Evolutionary conservation across 192 early-diverging fungal species (phyloP).

Genomic region (Coemansia sp.): DNA sequence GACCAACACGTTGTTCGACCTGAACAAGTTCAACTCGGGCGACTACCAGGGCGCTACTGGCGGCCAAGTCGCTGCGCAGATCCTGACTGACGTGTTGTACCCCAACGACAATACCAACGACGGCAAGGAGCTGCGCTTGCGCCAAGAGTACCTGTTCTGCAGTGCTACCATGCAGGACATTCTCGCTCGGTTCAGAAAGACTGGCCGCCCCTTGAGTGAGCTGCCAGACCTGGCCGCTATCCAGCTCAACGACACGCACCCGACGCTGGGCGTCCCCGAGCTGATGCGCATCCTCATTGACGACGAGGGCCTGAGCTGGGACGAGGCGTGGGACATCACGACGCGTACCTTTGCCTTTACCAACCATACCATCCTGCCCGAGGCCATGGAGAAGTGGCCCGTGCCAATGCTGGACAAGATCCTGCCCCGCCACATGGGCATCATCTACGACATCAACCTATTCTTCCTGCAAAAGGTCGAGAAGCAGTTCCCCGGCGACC

Average conservation of each 20-base stretch:
- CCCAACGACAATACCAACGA: conserved; percentile 98
- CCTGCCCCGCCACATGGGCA: conserved; percentile 95
- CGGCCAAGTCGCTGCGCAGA: conserved; percentile 89
- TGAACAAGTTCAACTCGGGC: conserved; percentile 82
- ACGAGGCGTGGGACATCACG: conserved; percentile 89
- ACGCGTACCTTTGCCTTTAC: conserved; percentile 94
- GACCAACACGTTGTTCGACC: conserved; percentile 83
- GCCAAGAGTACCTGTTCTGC: conserved; percentile 98
- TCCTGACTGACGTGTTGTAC: conserved; percentile 93
- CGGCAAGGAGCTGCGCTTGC: conserved; percentile 93
- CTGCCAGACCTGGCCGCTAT: conserved; percentile 94
- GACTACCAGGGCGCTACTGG: conserved; percentile 90
- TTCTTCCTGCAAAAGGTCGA: conserved; percentile 97
- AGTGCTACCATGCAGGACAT: conserved; percentile 85
- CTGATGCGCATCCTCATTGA: conserved; percentile 91
- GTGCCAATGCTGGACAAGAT: conserved; percentile 91
- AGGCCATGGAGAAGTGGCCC: conserved; percentile 97
- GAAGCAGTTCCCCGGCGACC: conserved; percentile 78
- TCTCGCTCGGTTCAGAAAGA: conserved; percentile 92
- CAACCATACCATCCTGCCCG: conserved; percentile 98
- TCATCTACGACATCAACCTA: conserved; percentile 99
- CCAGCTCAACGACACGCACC: conserved; percentile 98
- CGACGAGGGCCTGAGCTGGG: conserved; percentile 87
- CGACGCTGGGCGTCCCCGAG: conserved; percentile 91
- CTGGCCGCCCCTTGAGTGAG: conserved; percentile 74